phyloP scores from a whole-genome alignment of 371 early-diverging fungal species.

The Syncephalastrum racemosum region DNA sequence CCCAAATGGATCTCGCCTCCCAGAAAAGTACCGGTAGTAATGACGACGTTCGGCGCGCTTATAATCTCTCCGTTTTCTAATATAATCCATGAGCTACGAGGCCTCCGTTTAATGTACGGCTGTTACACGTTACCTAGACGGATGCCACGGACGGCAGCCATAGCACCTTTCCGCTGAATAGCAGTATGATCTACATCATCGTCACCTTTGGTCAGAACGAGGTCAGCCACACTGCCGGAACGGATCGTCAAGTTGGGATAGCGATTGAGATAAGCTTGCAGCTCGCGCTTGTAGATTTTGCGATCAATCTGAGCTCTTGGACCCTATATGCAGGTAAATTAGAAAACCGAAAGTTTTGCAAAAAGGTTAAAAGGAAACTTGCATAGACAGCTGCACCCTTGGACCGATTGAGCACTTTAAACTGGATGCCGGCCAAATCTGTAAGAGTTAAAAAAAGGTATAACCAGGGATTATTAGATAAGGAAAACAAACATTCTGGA shows the following conservation, averaged over 20 bases:
- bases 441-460: background rate
- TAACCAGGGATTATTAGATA: background rate
- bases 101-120: background rate
- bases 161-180: slow-evolving; percentile 28
- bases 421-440: slow-evolving; percentile 86
- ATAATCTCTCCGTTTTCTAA: slow-evolving; percentile 68
- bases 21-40: slow-evolving; percentile 87
- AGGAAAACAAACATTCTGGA: background rate
- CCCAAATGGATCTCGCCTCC: slow-evolving; percentile 85
- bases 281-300: slow-evolving; percentile 72
- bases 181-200: slow-evolving; percentile 27
- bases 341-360: background rate
- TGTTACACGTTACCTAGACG: slow-evolving; percentile 37
- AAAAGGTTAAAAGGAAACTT: slow-evolving; percentile 9
- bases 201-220: slow-evolving; percentile 52
- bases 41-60: slow-evolving; percentile 70
- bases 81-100: background rate
- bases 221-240: slow-evolving; percentile 74
- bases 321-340: slow-evolving; percentile 37
- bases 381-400: slow-evolving; percentile 89
- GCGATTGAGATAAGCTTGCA: slow-evolving; percentile 62
- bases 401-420: slow-evolving; percentile 81
- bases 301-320: slow-evolving; percentile 88
- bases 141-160: slow-evolving; percentile 36
- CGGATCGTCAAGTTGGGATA: slow-evolving; percentile 74